These are phyloP conservation scores for Phaeomoniella chlamydospora DNA, from an alignment of 2,329 filamentous ascomycete genomes.

Conservation along the genomic window DNA sequence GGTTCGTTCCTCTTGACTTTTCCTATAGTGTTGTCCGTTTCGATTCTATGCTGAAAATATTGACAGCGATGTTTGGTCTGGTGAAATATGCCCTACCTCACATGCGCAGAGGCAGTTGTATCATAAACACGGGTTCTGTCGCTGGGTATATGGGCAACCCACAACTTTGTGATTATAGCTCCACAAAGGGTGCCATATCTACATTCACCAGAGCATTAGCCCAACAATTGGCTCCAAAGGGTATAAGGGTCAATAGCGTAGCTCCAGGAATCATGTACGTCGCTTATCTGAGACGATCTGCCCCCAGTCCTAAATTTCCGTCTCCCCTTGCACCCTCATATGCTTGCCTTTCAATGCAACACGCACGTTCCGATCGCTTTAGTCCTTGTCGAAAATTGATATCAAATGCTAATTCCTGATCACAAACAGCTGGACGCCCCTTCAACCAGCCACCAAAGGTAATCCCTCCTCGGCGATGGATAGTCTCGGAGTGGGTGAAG, in stretches of 20 bases:
- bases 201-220: constrained; percentile 40
- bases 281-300: too few species aligned
- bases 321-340: too few species aligned
- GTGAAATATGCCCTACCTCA: constrained; percentile 42
- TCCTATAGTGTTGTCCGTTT: too few species aligned
- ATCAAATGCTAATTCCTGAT: constrained; percentile 6
- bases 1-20: too few species aligned
- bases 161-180: constrained; percentile 38
- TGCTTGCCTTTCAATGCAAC: too few species aligned
- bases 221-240: constrained; percentile 38
- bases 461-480: constrained; percentile 18
- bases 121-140: constrained; percentile 42
- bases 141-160: constrained; percentile 39
- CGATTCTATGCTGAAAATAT: too few species aligned
- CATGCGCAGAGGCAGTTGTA: constrained; percentile 31
- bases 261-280: constrained; percentile 17
- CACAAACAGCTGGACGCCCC: constrained; percentile 19
- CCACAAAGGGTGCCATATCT: constrained; percentile 44
- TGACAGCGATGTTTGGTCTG: constrained; percentile 44
- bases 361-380: too few species aligned
- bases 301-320: too few species aligned
- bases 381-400: neutral
- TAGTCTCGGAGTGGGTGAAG: constrained; percentile 13
- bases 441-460: constrained; percentile 12
- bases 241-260: constrained; percentile 39